Evolutionary conservation across 2,329 filamentous ascomycete species (phyloP).

Genomic region (Colletotrichum sp.): DNA sequence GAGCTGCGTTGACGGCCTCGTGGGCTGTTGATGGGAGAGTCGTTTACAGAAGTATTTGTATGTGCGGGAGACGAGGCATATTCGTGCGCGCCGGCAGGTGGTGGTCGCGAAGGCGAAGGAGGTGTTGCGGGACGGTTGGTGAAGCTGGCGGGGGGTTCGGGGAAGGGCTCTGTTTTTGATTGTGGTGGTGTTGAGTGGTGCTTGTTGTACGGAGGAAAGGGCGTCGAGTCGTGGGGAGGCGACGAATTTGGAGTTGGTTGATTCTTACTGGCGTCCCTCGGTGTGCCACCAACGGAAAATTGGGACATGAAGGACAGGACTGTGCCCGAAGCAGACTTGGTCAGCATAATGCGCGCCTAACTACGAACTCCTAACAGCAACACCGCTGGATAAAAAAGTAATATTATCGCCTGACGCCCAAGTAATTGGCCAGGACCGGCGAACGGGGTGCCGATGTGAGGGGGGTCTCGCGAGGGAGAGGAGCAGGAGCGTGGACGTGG

Average conservation of each 20-base stretch:
- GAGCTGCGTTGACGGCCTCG: constrained; percentile 51
- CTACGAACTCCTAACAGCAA: neutral
- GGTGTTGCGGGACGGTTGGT: constrained; percentile 42
- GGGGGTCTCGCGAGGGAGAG: neutral
- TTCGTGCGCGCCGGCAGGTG: constrained; percentile 33
- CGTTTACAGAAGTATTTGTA: constrained; percentile 44
- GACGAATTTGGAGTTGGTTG: constrained; percentile 50
- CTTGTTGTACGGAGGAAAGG: constrained; percentile 23
- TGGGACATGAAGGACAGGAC: constrained; percentile 90
- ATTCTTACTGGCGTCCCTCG: constrained; percentile 40
- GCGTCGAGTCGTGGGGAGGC: constrained; percentile 40
- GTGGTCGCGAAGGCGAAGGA: constrained; percentile 23
- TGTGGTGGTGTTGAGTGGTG: neutral
- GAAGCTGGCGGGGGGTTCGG: constrained; percentile 12
- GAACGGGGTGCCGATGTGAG: neutral
- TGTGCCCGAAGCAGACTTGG: constrained; percentile 40
- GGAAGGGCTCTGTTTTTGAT: constrained; percentile 14
- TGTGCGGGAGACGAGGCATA: constrained; percentile 46
- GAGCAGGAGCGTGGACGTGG: neutral
- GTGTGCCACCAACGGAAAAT: constrained; percentile 69
- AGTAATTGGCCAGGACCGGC: constrained; percentile 18
- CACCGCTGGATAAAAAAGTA: neutral
- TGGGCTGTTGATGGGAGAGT: constrained; percentile 47
- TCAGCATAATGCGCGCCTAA: constrained; percentile 17
- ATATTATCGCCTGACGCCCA: constrained; percentile 12